Base-by-base conservation (phyloP, 139 green algal genomes). In the Pseudopediastrum boryanum region DNA sequence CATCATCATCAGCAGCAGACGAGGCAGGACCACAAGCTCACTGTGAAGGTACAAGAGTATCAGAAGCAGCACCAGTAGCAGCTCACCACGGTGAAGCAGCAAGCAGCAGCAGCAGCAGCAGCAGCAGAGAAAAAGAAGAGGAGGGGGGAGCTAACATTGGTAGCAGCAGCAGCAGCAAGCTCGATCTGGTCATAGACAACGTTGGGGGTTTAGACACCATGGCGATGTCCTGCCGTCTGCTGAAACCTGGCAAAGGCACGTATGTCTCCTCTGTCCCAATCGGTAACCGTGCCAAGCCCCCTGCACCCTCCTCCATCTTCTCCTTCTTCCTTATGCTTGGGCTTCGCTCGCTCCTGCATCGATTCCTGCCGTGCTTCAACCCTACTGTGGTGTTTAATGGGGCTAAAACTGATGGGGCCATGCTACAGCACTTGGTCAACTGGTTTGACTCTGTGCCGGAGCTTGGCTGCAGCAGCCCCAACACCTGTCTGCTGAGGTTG, bases 181-280 rank as follows among this genome's bases (percentile, higher is more conserved):
- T 74, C 13, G 16, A 74, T 29, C 42, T 74, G 16, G 25, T 74
- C n/a, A 19, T 74, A 27, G 43, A 61, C 19, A 74, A 74, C 10
- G 42, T 74, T 3, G 66, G 66, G 5, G 66, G 66, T 48, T 61
- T 29, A 39, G 41, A 41, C 5, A 43, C 58, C 27, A 58, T 74
- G 41, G 13, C n/a, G 21, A 74, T 74, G 43, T 43, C 66, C 4
- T 42, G 23, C 66, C 33, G 27, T 25, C n/a, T 74, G 25, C 42
- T 74, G n/a, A 74, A 16, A 23, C 39, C 39, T 19, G 27, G 29
- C 25, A 74, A 4, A n/a, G 66, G 66, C 8, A 39, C 41, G 41
- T 74, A 74, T 16, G 66, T 74, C n/a, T 62, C 66, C 12, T 74
- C 66, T 42, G 66, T 74, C 10, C 66, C 66, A 44, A 43, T 74